Percentiles rank a stretch among this genome's conserved stretches.
Conservation (phyloP, 1,139 yeast genomes). For the Spencermartinsiella ligniputridi region DNA sequence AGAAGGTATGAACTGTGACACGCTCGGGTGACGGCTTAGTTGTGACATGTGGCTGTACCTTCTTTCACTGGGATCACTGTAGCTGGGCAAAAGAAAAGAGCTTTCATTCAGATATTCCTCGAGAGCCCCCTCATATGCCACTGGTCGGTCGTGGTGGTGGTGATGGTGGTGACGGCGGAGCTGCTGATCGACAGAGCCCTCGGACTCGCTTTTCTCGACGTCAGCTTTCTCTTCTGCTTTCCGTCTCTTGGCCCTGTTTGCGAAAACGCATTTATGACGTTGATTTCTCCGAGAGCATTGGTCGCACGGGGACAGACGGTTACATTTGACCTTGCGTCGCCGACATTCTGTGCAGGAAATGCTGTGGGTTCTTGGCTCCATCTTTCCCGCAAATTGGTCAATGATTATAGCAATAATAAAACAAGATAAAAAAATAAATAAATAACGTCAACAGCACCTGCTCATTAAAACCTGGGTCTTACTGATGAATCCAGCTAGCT, state of each 20-base stretch:
- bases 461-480: no score
- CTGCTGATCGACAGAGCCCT: not conserved
- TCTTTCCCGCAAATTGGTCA: no score
- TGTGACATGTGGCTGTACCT: not conserved
- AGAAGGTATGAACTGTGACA: not conserved
- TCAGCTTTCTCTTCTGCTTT: not conserved
- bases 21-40: not conserved
- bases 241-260: not conserved
- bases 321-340: slow-evolving; percentile 10
- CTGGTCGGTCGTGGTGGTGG: not conserved
- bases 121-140: not conserved
- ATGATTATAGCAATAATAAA: no score
- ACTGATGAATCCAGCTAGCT: no score
- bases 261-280: slow-evolving; percentile 2
- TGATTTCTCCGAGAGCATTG: slow-evolving; percentile 6
- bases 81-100: not conserved
- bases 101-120: not conserved
- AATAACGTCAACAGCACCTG: no score
- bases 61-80: not conserved
- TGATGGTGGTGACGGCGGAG: not conserved
- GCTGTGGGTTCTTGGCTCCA: not conserved
- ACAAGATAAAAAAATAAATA: no score
- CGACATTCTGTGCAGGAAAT: slow-evolving; percentile 10
- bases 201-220: not conserved
- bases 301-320: slow-evolving; percentile 7